phyloP scores from a whole-genome alignment of 2,329 filamentous ascomycete species.

The Amesomyces nigricolor region DNA sequence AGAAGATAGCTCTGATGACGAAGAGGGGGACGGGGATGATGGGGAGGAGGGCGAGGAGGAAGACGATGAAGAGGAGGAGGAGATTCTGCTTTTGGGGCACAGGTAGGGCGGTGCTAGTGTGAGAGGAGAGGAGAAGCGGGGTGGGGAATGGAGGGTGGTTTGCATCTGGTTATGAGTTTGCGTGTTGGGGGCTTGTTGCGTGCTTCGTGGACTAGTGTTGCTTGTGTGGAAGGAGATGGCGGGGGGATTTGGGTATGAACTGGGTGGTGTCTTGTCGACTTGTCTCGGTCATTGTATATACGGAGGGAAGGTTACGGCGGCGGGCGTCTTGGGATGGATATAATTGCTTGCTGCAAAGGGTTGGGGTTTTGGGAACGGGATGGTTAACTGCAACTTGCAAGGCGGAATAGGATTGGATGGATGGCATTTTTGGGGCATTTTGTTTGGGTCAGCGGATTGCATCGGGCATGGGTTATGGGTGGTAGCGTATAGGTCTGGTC shows the following conservation, averaged over 20 bases:
- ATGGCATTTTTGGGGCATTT: background rate
- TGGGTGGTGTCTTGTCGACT: background rate
- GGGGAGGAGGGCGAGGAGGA: constrained; percentile 39
- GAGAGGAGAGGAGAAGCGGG: too few species aligned
- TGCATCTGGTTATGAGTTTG: too few species aligned
- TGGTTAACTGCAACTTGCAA: too few species aligned
- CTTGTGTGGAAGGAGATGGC: background rate
- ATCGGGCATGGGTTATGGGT: background rate
- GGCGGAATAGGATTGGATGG: background rate
- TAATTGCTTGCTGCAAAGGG: too few species aligned
- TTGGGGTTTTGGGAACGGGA: too few species aligned
- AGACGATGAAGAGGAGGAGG: constrained; percentile 45
- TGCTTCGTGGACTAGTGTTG: too few species aligned
- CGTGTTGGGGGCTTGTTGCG: too few species aligned
- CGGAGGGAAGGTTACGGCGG: too few species aligned
- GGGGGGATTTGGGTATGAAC: background rate
- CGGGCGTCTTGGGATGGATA: too few species aligned
- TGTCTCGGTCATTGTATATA: background rate
- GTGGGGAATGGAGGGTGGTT: too few species aligned
- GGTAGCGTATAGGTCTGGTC: too few species aligned
- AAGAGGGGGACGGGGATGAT: constrained; percentile 42
- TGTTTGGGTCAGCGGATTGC: background rate
- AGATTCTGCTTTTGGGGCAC: constrained; percentile 47
- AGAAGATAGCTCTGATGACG: constrained; percentile 41
- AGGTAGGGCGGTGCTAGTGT: constrained; percentile 29